Evolutionary conservation across 164 flowering plant genomes (phyloP).

Genomic region (Cinnamomum chago): DNA sequence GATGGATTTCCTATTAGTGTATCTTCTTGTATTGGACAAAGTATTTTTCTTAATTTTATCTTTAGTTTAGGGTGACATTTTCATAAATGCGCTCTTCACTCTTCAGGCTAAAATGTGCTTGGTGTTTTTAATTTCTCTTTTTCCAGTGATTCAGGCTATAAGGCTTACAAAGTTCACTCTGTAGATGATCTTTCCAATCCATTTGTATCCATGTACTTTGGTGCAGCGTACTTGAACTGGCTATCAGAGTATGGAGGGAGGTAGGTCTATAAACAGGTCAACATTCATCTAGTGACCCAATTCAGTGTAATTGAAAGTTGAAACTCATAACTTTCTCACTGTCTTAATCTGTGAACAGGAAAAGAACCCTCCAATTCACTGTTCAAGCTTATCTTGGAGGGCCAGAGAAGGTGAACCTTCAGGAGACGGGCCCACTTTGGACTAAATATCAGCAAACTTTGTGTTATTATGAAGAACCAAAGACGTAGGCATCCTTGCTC

Average conservation of each 20-base stretch:
- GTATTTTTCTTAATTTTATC: background rate
- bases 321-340: background rate
- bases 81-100: background rate
- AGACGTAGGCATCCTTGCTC: conserved; percentile 28
- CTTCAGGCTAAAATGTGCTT: background rate
- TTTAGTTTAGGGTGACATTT: background rate
- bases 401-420: conserved; percentile 67
- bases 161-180: conserved; percentile 57
- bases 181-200: conserved; percentile 70
- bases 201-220: conserved; percentile 83
- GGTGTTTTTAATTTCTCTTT: conserved; percentile 9
- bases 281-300: background rate
- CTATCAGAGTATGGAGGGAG: conserved; percentile 80
- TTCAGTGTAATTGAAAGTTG: too few relatives aligned
- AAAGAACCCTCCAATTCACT: conserved; percentile 64
- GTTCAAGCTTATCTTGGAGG: conserved; percentile 80
- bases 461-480: conserved; percentile 41
- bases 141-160: conserved; percentile 66
- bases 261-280: conserved; percentile 26
- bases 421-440: conserved; percentile 61
- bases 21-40: too few relatives aligned
- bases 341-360: conserved; percentile 33
- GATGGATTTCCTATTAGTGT: too few relatives aligned
- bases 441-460: conserved; percentile 64
- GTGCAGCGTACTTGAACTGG: conserved; percentile 80